A percentile compares a stretch with the other conserved stretches of the same genome.
Conservation (phyloP, 148 eudicot species). For the Cornus controversa region DNA sequence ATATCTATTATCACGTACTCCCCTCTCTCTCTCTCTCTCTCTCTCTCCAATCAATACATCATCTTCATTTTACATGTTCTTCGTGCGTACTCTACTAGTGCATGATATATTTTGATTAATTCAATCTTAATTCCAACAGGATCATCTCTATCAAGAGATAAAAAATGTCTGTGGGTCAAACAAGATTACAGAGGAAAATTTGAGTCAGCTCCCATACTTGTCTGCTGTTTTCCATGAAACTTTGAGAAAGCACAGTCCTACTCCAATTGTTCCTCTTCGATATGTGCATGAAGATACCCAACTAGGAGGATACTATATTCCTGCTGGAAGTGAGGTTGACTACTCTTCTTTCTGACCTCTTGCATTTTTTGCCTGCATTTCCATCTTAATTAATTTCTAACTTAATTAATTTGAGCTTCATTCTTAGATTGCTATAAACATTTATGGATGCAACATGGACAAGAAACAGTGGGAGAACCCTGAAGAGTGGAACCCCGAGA, state of each 20-base stretch:
- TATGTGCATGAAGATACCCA: constrained; percentile 73
- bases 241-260: constrained; percentile 74
- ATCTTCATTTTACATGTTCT: neutral
- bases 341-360: neutral
- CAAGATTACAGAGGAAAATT: constrained; percentile 62
- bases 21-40: no score
- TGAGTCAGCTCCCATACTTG: constrained; percentile 64
- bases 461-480: constrained; percentile 68
- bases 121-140: constrained; percentile 30
- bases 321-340: constrained; percentile 78
- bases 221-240: constrained; percentile 84
- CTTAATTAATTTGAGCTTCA: no score
- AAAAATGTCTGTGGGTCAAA: constrained; percentile 62
- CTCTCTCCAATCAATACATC: neutral
- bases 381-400: no score
- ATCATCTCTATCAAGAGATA: constrained; percentile 52
- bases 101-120: neutral
- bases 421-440: constrained; percentile 67
- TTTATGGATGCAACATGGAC: constrained; percentile 86
- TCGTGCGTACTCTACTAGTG: no score
- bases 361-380: neutral
- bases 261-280: constrained; percentile 65
- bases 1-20: neutral
- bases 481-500: constrained; percentile 82
- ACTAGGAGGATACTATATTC: constrained; percentile 71